These are phyloP conservation scores for Casaregolazyma suthepensis DNA, from an alignment of 1,139 yeast genomes.

Conservation along the genomic window DNA sequence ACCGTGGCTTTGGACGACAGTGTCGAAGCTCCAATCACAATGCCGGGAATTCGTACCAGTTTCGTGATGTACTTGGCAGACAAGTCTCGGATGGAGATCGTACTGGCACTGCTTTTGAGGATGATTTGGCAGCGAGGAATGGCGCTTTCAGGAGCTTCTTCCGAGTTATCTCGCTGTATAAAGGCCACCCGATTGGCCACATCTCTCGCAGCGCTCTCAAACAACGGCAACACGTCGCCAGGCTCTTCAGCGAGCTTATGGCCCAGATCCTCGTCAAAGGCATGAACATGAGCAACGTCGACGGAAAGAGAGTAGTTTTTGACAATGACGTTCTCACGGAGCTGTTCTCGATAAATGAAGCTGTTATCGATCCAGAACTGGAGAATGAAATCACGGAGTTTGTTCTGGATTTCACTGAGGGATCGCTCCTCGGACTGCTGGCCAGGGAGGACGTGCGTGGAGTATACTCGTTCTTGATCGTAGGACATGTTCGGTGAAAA, in stretches of 20 bases:
- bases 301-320: constrained; percentile 70
- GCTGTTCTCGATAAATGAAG: constrained; percentile 85
- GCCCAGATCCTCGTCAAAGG: constrained; percentile 83
- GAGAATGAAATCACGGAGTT: constrained; percentile 74
- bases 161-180: constrained; percentile 37
- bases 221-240: constrained; percentile 72
- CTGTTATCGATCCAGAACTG: constrained; percentile 81
- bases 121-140: constrained; percentile 84
- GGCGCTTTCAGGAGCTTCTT: constrained; percentile 16
- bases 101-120: constrained; percentile 65
- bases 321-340: constrained; percentile 78
- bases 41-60: constrained; percentile 88
- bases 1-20: constrained; percentile 81
- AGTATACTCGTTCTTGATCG: constrained; percentile 74
- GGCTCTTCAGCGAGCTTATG: constrained; percentile 84
- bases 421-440: constrained; percentile 59
- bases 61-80: constrained; percentile 86
- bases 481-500: constrained; percentile 38
- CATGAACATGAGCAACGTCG: constrained; percentile 77
- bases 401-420: constrained; percentile 68
- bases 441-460: constrained; percentile 85
- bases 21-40: constrained; percentile 86
- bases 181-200: constrained; percentile 78
- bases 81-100: constrained; percentile 70
- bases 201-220: constrained; percentile 84